Conservation (phyloP, 116 monocot genomes). For the Trichopus zeylanicus region DNA sequence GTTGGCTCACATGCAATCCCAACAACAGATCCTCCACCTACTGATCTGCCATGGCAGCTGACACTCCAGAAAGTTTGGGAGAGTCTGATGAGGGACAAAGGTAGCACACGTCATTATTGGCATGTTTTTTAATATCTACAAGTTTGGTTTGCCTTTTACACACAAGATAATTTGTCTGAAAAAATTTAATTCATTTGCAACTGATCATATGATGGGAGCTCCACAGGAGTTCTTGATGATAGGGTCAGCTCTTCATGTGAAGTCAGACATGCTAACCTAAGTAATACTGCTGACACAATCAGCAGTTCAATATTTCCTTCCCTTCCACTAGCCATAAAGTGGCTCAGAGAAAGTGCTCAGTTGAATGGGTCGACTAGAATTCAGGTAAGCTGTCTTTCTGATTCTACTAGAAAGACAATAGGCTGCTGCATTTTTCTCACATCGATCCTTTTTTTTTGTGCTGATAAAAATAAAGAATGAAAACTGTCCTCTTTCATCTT, state of each 20-base stretch:
- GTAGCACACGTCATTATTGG: slow-evolving; percentile 7
- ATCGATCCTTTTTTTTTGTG: no score
- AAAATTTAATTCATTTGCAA: neutral
- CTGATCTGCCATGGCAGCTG: slow-evolving; percentile 88
- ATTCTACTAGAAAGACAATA: no score
- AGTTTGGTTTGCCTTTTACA: neutral
- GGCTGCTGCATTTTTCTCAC: no score
- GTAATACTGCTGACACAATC: slow-evolving; percentile 1
- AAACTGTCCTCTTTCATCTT: no score
- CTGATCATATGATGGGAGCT: neutral
- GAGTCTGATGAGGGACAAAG: slow-evolving; percentile 39
- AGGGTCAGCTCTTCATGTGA: slow-evolving; percentile 16
- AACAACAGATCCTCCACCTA: slow-evolving; percentile 32
- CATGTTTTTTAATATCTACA: neutral
- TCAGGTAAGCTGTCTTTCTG: slow-evolving; percentile 69
- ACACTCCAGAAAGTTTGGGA: slow-evolving; percentile 74
- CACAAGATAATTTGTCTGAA: slow-evolving; percentile 2
- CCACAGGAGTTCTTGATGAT: slow-evolving; percentile 6
- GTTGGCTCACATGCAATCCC: slow-evolving; percentile 53
- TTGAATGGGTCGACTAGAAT: slow-evolving; percentile 42
- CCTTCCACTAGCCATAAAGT: slow-evolving; percentile 67
- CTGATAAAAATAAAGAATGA: no score
- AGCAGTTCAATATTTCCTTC: slow-evolving; percentile 68
- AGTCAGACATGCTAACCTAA: slow-evolving; percentile 11
- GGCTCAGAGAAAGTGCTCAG: slow-evolving; percentile 63